Conservation (phyloP, 208 protist species). For the Trypanosoma melophagium region DNA sequence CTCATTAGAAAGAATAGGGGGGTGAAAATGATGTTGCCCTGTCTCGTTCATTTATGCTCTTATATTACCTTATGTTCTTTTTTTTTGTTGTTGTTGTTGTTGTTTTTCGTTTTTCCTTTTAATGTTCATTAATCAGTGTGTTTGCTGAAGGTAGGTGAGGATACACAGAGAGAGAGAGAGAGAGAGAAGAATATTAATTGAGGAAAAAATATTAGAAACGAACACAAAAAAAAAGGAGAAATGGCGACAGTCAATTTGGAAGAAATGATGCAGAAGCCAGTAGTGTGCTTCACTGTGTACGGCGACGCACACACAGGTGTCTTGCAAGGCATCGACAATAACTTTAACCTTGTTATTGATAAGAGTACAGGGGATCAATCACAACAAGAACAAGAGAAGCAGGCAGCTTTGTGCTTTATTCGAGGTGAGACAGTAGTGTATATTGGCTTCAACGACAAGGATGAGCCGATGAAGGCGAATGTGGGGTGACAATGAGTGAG, state of each 20-base stretch:
- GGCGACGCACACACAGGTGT: constrained; percentile 52
- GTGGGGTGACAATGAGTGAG: neutral
- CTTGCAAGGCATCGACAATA: constrained; percentile 59
- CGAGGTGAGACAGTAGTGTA: constrained; percentile 77
- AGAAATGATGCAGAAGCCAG: constrained; percentile 45
- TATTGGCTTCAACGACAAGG: constrained; percentile 51
- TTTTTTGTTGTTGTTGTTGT: no score
- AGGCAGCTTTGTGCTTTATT: constrained; percentile 47
- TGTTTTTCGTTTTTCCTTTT: no score
- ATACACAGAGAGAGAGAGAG: neutral
- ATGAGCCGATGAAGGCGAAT: neutral
- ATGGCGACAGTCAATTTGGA: constrained; percentile 63
- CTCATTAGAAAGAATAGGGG: neutral
- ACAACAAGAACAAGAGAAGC: no score
- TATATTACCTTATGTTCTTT: no score
- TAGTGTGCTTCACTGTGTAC: constrained; percentile 57
- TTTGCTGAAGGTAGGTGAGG: neutral
- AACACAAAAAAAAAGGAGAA: neutral
- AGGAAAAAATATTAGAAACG: neutral
- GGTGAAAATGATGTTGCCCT: no score
- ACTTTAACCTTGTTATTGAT: constrained; percentile 61
- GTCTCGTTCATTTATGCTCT: no score
- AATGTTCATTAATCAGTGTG: no score
- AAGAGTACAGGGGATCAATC: constrained; percentile 1
- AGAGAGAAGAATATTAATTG: neutral